A percentile compares a stretch with the other conserved stretches of the same genome.
These are phyloP conservation scores for Aureobasidium musti DNA, from an alignment of 2,329 filamentous ascomycete species.

Conservation along the genomic window DNA sequence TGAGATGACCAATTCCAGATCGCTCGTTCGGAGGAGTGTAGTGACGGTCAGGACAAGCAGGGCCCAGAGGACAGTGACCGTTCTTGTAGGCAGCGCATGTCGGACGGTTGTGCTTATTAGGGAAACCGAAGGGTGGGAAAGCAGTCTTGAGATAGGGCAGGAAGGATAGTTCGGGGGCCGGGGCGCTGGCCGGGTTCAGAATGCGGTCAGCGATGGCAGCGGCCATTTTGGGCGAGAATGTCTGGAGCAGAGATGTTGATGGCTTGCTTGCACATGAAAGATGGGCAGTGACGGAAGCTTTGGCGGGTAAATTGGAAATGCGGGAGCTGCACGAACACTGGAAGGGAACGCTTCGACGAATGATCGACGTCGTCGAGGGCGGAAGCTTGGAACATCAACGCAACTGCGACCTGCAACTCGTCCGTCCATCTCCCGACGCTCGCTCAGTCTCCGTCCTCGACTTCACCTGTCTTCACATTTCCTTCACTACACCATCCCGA, in stretches of 20 bases:
- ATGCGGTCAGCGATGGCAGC: constrained; percentile 36
- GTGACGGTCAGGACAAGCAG: constrained; percentile 84
- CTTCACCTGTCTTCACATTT: not conserved
- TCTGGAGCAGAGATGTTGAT: not conserved
- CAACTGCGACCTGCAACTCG: not conserved
- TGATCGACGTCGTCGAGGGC: not conserved
- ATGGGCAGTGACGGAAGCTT: not conserved
- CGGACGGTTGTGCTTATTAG: constrained; percentile 52
- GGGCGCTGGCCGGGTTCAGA: constrained; percentile 38
- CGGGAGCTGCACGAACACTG: too few relatives aligned
- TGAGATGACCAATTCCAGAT: constrained; percentile 56
- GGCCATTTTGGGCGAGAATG: constrained; percentile 3
- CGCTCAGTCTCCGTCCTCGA: not conserved
- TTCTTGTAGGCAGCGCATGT: constrained; percentile 83
- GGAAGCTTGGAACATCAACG: not conserved
- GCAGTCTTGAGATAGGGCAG: constrained; percentile 38
- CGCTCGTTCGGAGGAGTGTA: constrained; percentile 51
- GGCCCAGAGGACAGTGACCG: constrained; percentile 83
- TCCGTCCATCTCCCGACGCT: not conserved
- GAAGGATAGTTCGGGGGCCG: constrained; percentile 40
- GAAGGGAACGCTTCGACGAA: too few relatives aligned
- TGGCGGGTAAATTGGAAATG: not conserved
- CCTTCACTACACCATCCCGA: not conserved
- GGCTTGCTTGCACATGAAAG: constrained; percentile 11
- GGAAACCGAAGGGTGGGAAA: constrained; percentile 40